phyloP scores from a whole-genome alignment of 192 early-diverging fungal genomes.

The Rhizoclosmatium sp. region DNA sequence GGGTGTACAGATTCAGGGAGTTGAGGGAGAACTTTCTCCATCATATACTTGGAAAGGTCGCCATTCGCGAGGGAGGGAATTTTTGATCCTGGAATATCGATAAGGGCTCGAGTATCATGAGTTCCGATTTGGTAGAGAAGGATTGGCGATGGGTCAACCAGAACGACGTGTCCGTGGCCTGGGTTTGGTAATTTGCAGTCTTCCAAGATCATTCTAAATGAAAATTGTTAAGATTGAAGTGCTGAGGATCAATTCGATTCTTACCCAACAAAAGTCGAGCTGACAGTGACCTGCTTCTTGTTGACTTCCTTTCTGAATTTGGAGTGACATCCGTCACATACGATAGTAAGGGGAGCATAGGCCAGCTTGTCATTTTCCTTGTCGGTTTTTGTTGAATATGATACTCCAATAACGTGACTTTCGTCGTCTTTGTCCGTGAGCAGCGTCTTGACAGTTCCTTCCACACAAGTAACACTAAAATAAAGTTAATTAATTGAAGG shows the following conservation, averaged over 20 bases:
- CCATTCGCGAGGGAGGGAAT: conserved; percentile 76
- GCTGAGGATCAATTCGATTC: conserved; percentile 2
- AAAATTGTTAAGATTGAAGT: not conserved
- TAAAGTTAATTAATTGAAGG: conserved; percentile 32
- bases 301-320: conserved; percentile 86
- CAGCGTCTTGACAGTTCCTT: conserved; percentile 78
- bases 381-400: conserved; percentile 49
- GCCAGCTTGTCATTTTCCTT: conserved; percentile 31
- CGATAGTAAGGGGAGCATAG: conserved; percentile 82
- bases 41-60: conserved; percentile 69
- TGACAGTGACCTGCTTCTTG: conserved; percentile 56
- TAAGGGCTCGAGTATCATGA: conserved; percentile 85
- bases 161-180: conserved; percentile 89
- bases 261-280: conserved; percentile 80
- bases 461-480: conserved; percentile 75
- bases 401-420: conserved; percentile 61
- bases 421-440: conserved; percentile 54
- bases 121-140: conserved; percentile 92
- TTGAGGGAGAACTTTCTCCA: conserved; percentile 69
- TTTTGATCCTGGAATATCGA: conserved; percentile 87
- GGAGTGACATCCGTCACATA: conserved; percentile 95
- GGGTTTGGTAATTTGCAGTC: conserved; percentile 79
- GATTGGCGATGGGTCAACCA: conserved; percentile 86
- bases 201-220: conserved; percentile 68
- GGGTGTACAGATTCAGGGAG: conserved; percentile 67